Evolutionary conservation across 2,329 filamentous ascomycete species (phyloP).

Genomic region (Dothideomycetes sp.): DNA sequence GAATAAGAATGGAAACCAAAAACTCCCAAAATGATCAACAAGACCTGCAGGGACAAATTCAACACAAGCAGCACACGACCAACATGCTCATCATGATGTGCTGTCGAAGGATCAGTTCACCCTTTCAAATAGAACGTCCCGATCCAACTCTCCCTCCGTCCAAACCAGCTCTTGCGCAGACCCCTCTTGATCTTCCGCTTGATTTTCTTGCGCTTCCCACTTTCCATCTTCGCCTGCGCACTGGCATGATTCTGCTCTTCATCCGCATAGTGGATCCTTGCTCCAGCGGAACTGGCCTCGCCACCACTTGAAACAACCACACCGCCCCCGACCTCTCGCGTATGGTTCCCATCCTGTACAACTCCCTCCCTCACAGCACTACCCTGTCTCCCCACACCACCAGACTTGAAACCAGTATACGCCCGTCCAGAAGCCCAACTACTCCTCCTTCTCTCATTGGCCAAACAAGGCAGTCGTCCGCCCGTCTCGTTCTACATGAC

Average conservation of each 20-base stretch:
- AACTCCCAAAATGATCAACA: too few relatives aligned
- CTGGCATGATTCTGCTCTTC: background rate
- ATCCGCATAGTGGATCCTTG: too few relatives aligned
- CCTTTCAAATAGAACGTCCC: slow-evolving; percentile 3
- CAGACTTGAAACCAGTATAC: background rate
- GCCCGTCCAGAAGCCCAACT: background rate
- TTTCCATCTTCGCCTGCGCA: background rate
- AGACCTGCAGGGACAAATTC: too few relatives aligned
- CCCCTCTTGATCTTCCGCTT: background rate
- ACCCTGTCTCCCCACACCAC: background rate
- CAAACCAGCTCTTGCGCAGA: slow-evolving; percentile 1
- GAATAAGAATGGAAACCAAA: too few relatives aligned
- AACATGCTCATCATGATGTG: too few relatives aligned
- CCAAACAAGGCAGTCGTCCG: background rate
- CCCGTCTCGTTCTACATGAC: slow-evolving; percentile 7
- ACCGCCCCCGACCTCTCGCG: background rate
- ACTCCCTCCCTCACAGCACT: background rate
- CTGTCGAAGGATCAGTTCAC: too few relatives aligned
- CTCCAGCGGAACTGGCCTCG: too few relatives aligned
- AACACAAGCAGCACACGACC: too few relatives aligned
- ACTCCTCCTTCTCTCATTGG: background rate
- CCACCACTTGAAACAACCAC: too few relatives aligned
- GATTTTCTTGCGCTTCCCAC: background rate
- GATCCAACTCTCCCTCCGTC: slow-evolving; percentile 7
- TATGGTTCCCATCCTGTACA: background rate